Conservation (phyloP, 1,139 yeast species). For the Zhuliangozyma blackwelliae region DNA sequence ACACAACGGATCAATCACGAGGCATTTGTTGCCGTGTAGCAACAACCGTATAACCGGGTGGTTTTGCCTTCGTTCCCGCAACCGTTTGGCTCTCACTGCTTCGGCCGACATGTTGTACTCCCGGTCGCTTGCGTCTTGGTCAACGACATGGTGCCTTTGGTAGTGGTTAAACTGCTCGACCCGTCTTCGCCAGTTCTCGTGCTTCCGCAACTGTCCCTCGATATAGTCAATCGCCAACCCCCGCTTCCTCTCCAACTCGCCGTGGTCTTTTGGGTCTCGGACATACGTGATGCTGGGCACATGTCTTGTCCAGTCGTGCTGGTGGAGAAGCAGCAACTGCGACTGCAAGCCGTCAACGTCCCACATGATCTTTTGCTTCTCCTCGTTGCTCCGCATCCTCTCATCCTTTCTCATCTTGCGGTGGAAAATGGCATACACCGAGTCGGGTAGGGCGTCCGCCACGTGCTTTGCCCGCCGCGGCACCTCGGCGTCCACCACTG, state of each 20-base stretch:
- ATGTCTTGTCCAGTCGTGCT: conserved; percentile 52
- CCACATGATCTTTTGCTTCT: conserved; percentile 43
- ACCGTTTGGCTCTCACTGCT: conserved; percentile 16
- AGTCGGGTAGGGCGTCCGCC: conserved; percentile 44
- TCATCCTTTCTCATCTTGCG: conserved; percentile 65
- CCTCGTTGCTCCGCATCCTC: conserved; percentile 55
- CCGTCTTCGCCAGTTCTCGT: conserved; percentile 40
- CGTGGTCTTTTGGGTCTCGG: conserved; percentile 38
- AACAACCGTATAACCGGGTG: conserved; percentile 21
- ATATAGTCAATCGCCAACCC: conserved; percentile 51
- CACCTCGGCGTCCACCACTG: background rate
- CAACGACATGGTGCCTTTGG: conserved; percentile 13
- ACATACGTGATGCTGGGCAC: conserved; percentile 54
- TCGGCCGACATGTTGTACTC: conserved; percentile 13
- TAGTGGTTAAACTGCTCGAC: conserved; percentile 24
- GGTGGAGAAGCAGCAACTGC: conserved; percentile 43
- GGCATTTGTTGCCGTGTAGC: conserved; percentile 25
- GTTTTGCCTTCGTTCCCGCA: conserved; percentile 14
- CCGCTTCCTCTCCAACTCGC: conserved; percentile 50
- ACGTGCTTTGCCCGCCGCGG: background rate
- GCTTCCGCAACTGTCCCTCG: conserved; percentile 41
- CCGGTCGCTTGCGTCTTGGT: conserved; percentile 1
- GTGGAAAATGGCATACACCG: conserved; percentile 47
- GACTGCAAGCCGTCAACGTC: conserved; percentile 49
- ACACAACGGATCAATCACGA: conserved; percentile 28